A percentile compares a stretch with the other conserved stretches of the same genome.
Conservation (phyloP, 2,329 filamentous ascomycete species). For the Xylaria sp. region DNA sequence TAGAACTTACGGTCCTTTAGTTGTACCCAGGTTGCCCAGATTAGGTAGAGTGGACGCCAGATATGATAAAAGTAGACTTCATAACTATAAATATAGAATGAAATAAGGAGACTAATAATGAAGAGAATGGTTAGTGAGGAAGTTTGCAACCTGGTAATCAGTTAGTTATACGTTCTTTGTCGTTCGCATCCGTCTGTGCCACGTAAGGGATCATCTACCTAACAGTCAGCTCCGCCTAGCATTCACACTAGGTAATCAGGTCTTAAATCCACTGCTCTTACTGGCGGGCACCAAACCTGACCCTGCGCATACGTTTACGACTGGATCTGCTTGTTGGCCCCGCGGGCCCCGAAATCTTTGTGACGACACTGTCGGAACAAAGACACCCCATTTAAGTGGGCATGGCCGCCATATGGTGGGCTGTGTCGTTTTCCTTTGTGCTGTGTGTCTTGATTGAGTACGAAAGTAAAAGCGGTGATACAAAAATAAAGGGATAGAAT, state of each 20-base stretch:
- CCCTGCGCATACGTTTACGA: background rate
- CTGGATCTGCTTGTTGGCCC: background rate
- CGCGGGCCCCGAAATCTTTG: slow-evolving; percentile 12
- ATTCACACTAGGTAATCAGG: background rate
- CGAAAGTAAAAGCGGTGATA: background rate
- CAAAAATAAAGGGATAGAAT: background rate
- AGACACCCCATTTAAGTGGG: slow-evolving; percentile 4
- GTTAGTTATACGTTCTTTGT: background rate
- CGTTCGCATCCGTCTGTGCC: too few species aligned
- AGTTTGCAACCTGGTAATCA: background rate
- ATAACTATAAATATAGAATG: too few species aligned
- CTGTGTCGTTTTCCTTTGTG: background rate
- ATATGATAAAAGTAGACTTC: background rate
- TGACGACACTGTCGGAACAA: slow-evolving; percentile 22
- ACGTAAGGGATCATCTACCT: background rate
- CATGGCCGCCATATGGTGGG: background rate
- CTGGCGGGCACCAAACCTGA: background rate
- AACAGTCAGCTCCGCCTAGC: background rate
- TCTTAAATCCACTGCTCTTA: background rate
- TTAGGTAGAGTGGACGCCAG: background rate
- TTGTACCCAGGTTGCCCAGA: background rate
- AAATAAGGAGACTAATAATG: background rate
- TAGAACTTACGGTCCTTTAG: background rate
- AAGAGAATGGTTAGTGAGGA: background rate
- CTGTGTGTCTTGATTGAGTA: background rate